Evolutionary conservation across 2,329 filamentous ascomycete species (phyloP).

Genomic region (Sporothrix phasma): DNA sequence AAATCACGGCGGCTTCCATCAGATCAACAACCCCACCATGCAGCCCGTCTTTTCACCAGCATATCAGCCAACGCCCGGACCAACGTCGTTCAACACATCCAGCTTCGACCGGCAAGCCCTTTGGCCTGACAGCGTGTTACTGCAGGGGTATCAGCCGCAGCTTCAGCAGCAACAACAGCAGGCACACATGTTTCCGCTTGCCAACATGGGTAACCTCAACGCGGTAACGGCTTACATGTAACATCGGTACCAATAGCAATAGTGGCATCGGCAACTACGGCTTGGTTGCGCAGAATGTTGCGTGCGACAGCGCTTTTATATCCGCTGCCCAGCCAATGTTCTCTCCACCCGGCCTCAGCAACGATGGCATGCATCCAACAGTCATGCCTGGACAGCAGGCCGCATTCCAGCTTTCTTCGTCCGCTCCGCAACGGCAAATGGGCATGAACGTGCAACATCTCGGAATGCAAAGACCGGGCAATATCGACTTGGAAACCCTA

Average conservation of each 20-base stretch:
- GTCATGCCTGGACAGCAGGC: background rate
- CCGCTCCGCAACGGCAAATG: background rate
- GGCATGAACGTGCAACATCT: background rate
- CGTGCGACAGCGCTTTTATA: slow-evolving; percentile 26
- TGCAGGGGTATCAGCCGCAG: slow-evolving; percentile 25
- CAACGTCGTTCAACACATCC: slow-evolving; percentile 32
- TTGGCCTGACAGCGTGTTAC: slow-evolving; percentile 29
- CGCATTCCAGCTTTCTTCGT: background rate
- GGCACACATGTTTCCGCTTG: slow-evolving; percentile 19
- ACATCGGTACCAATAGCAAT: slow-evolving; percentile 2
- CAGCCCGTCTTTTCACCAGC: slow-evolving; percentile 24
- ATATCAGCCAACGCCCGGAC: slow-evolving; percentile 30
- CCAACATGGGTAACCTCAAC: slow-evolving; percentile 17
- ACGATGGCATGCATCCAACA: slow-evolving; percentile 3
- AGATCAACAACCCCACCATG: slow-evolving; percentile 19
- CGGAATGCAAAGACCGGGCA: background rate
- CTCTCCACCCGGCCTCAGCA: slow-evolving; percentile 13
- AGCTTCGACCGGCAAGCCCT: slow-evolving; percentile 29
- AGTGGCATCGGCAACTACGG: slow-evolving; percentile 17
- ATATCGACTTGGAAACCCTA: slow-evolving; percentile 23
- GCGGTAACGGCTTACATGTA: background rate
- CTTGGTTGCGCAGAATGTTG: slow-evolving; percentile 28
- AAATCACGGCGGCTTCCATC: slow-evolving; percentile 11
- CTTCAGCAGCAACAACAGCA: slow-evolving; percentile 25
- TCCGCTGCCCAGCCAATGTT: slow-evolving; percentile 22